Percentiles rank a stretch among this genome's conserved stretches.
Conservation (phyloP, 2,329 filamentous ascomycete species). For the Chaetomium globosum region DNA sequence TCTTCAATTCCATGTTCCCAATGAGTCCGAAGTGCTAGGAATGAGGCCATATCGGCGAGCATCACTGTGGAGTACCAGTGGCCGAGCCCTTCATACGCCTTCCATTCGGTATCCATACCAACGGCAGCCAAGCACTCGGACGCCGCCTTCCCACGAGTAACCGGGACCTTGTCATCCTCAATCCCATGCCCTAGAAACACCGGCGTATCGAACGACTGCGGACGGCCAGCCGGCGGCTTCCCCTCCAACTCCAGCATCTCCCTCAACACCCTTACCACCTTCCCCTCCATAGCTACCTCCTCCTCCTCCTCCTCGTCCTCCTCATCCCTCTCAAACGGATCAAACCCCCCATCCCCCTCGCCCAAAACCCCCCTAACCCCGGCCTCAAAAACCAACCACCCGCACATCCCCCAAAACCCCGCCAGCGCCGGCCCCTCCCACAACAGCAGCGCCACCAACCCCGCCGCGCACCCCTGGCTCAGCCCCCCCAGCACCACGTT, state of each 20-base stretch:
- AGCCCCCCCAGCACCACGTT: slow-evolving; percentile 54
- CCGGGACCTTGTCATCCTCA: slow-evolving; percentile 48
- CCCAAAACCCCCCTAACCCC: slow-evolving; percentile 29
- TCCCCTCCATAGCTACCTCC: background rate
- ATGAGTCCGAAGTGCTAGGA: slow-evolving; percentile 11
- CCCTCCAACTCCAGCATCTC: slow-evolving; percentile 34
- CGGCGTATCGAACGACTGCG: slow-evolving; percentile 40
- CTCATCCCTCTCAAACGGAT: slow-evolving; percentile 31
- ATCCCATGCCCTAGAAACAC: slow-evolving; percentile 52
- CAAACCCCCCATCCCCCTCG: slow-evolving; percentile 27
- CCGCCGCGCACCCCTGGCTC: slow-evolving; percentile 58
- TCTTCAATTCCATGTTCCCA: slow-evolving; percentile 9
- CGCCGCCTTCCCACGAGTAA: slow-evolving; percentile 43
- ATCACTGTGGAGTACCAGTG: slow-evolving; percentile 52
- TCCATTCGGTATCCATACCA: slow-evolving; percentile 43
- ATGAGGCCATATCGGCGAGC: slow-evolving; percentile 43
- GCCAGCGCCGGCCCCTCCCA: slow-evolving; percentile 48
- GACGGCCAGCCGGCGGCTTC: background rate
- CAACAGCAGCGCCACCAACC: slow-evolving; percentile 47
- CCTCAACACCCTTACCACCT: slow-evolving; percentile 30
- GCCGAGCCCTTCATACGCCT: slow-evolving; percentile 46
- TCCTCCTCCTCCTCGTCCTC: background rate
- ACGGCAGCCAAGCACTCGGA: slow-evolving; percentile 42
- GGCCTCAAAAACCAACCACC: slow-evolving; percentile 49
- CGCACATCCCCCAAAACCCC: slow-evolving; percentile 49